Evolutionary conservation across 2,329 filamentous ascomycete genomes (phyloP), one percentile per base, ranked within the genome.

Genomic region (Phoma sp.): DNA sequence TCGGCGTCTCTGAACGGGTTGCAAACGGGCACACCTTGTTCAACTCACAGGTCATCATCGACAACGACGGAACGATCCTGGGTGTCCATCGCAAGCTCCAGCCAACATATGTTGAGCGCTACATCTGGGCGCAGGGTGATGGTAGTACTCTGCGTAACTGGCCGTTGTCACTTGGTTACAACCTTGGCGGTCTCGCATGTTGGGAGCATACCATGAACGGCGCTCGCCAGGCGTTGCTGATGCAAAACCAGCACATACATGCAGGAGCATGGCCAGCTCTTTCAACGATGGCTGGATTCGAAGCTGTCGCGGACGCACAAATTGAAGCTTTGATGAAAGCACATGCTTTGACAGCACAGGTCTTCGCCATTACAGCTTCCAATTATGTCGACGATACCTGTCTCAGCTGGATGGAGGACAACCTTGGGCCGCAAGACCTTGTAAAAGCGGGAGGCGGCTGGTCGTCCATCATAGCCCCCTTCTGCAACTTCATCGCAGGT

Each of bases 321-420:
- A 80, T 81, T 47, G 78, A 81, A 66, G 78, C 75, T 5, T 58
- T 80, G 32, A 80, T 80, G 77, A 80, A 80, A 65, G 64, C 68
- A 5, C 78, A 80, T 55, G 78, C 79, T 2, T 54, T 80, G 22
- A 79, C 77, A 1, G 78, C 73, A 13, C 78, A 81, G 53, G 74
- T 76, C 2, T 81, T 79, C 48, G 78, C 79, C 21, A 64, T 80
- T 27, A 71, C 69, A 1, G 77, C 77, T 2, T 74, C 72, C 6
- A 77, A 77, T 47, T 79, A 78, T 27, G 74, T 81, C 2, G 78
- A 80, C 32, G 67, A 77, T 12, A 65, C 57, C 2, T 80, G 78
- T 35, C 62, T 80, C 13, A 59, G 71, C 13, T 81, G 77, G 69
- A 74, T 74, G 72, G 57, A 69, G 51, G 63, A 73, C 51, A 75